A percentile compares a stretch with the other conserved stretches of the same genome.
These are phyloP conservation scores for Ophiocordyceps camponoti-rufipedis DNA, from an alignment of 2,329 filamentous ascomycete genomes.

Conservation along the genomic window DNA sequence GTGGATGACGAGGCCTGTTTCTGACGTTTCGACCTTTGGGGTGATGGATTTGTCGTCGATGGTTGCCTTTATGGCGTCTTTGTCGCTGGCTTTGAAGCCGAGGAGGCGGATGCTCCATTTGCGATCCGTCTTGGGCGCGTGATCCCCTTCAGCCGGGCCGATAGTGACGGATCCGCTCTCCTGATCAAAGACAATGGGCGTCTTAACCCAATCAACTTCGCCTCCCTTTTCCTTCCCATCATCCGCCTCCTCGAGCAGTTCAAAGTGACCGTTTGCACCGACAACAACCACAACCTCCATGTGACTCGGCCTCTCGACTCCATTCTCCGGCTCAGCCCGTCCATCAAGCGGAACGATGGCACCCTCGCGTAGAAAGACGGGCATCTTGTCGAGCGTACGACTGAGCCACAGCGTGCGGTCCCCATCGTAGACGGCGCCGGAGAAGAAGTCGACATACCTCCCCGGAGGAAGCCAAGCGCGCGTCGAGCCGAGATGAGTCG, in stretches of 20 bases:
- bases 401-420: constrained; percentile 31
- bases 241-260: constrained; percentile 3
- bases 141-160: neutral
- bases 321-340: constrained; percentile 21
- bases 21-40: neutral
- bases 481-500: constrained; percentile 26
- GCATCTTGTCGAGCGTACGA: constrained; percentile 27
- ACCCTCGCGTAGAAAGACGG: constrained; percentile 36
- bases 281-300: constrained; percentile 31
- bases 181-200: constrained; percentile 3
- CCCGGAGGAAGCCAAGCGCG: constrained; percentile 38
- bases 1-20: constrained; percentile 1
- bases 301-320: constrained; percentile 23
- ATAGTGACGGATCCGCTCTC: constrained; percentile 2
- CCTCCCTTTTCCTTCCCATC: neutral
- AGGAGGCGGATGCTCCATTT: constrained; percentile 4
- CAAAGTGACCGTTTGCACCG: constrained; percentile 26
- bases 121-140: neutral
- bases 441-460: constrained; percentile 39
- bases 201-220: constrained; percentile 2
- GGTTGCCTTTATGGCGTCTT: neutral
- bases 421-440: constrained; percentile 37
- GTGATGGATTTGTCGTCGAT: neutral
- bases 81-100: neutral
- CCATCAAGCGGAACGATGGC: constrained; percentile 38